A percentile compares a stretch with the other conserved stretches of the same genome.
Evolutionary conservation across 2,329 filamentous ascomycete species (phyloP).

Genomic region (Pyrenophora seminiperda): DNA sequence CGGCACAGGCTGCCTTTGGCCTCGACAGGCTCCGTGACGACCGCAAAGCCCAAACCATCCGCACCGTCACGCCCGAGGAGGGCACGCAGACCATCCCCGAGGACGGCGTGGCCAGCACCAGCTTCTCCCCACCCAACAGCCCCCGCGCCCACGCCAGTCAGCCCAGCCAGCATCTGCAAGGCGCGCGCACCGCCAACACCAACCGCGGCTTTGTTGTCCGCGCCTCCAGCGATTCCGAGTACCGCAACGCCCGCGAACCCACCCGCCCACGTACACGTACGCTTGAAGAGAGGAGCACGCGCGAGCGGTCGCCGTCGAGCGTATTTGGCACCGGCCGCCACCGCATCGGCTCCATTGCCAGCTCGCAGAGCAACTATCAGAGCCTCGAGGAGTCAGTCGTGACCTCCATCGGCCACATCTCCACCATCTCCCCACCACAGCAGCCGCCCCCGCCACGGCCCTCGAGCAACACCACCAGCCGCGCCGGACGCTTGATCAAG

Average conservation of each 20-base stretch:
- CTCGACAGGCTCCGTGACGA: slow-evolving; percentile 32
- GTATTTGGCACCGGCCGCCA: slow-evolving; percentile 58
- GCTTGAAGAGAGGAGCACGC: slow-evolving; percentile 52
- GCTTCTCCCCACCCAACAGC: slow-evolving; percentile 38
- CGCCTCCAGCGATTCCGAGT: slow-evolving; percentile 42
- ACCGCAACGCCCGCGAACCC: slow-evolving; percentile 53
- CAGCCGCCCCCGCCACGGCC: slow-evolving; percentile 34
- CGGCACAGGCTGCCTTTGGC: slow-evolving; percentile 16
- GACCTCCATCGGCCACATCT: slow-evolving; percentile 50
- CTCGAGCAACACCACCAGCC: slow-evolving; percentile 37
- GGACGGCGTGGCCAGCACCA: slow-evolving; percentile 18
- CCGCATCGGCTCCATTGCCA: slow-evolving; percentile 73
- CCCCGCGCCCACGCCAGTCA: slow-evolving; percentile 36
- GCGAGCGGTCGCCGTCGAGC: slow-evolving; percentile 50
- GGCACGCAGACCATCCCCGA: slow-evolving; percentile 23
- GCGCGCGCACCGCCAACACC: slow-evolving; percentile 28
- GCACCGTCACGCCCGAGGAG: slow-evolving; percentile 69
- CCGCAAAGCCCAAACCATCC: slow-evolving; percentile 52
- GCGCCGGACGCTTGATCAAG: slow-evolving; percentile 36
- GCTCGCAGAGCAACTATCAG: slow-evolving; percentile 59
- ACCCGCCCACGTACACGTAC: slow-evolving; percentile 59
- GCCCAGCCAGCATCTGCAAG: background rate
- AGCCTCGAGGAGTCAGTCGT: slow-evolving; percentile 49
- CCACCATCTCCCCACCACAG: slow-evolving; percentile 44
- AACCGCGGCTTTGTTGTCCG: slow-evolving; percentile 38